phyloP scores from a whole-genome alignment of 2,329 filamentous ascomycete genomes.

The Fusarium sarcochroum region DNA sequence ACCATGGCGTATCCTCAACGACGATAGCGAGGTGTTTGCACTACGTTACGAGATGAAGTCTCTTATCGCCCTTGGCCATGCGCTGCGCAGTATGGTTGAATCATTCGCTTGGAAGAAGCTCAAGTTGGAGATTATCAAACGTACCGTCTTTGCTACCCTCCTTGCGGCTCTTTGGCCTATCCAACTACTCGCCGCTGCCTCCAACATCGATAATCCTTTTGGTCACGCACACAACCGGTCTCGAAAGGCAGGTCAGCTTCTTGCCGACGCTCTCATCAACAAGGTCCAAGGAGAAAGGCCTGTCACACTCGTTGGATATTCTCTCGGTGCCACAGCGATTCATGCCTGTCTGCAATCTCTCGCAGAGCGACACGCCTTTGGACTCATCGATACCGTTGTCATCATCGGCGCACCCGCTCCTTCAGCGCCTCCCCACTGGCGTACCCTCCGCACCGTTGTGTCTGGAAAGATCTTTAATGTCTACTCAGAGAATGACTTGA shows the following conservation, averaged over 20 bases:
- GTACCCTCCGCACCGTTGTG: conserved; percentile 81
- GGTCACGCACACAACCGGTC: conserved; percentile 81
- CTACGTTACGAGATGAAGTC: conserved; percentile 86
- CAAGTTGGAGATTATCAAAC: conserved; percentile 80
- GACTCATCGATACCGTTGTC: conserved; percentile 85
- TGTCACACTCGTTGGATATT: conserved; percentile 86
- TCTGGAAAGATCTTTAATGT: conserved; percentile 88
- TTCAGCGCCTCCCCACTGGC: conserved; percentile 80
- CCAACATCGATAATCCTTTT: conserved; percentile 85
- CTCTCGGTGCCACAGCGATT: conserved; percentile 84
- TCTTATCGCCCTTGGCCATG: conserved; percentile 81
- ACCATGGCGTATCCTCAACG: conserved; percentile 83
- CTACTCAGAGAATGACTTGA: conserved; percentile 88
- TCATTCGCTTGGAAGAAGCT: conserved; percentile 82
- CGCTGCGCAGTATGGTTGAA: conserved; percentile 78
- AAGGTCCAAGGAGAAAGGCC: conserved; percentile 85
- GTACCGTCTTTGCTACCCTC: conserved; percentile 77
- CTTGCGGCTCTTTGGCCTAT: conserved; percentile 80
- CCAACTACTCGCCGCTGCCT: conserved; percentile 74
- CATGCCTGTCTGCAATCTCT: conserved; percentile 84
- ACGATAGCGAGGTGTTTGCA: conserved; percentile 84
- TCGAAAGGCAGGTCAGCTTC: conserved; percentile 83
- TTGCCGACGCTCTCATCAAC: conserved; percentile 87
- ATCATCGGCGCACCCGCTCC: conserved; percentile 86
- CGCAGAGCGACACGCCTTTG: conserved; percentile 84